Percentiles rank a stretch among this genome's conserved stretches.
Conservation (phyloP, 2,329 filamentous ascomycete genomes). For the Cordyceps militaris region DNA sequence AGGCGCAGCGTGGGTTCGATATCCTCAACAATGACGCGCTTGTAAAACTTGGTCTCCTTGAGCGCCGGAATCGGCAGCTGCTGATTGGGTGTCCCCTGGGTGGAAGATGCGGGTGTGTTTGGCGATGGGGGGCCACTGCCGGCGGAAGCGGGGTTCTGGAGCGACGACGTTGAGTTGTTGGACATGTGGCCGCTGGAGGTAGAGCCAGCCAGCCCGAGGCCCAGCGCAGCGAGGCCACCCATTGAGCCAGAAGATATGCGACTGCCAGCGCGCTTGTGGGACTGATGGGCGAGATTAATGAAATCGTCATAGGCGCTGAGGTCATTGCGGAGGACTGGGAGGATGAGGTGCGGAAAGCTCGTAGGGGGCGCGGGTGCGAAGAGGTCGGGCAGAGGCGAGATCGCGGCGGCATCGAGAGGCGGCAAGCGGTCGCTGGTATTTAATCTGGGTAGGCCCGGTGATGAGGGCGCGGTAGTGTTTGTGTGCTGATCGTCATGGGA, state of each 20-base stretch:
- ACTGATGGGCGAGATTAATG: constrained; percentile 62
- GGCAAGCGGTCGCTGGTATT: constrained; percentile 43
- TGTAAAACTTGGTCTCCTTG: constrained; percentile 92
- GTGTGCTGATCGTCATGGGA: constrained; percentile 65
- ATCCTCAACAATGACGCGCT: constrained; percentile 79
- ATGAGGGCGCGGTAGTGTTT: constrained; percentile 70
- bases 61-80: constrained; percentile 49
- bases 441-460: constrained; percentile 66
- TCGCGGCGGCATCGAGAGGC: constrained; percentile 25
- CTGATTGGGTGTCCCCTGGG: constrained; percentile 34
- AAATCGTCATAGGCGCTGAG: constrained; percentile 80
- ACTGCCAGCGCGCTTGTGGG: constrained; percentile 53
- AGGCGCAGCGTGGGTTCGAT: constrained; percentile 90
- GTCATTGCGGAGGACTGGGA: constrained; percentile 77
- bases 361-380: constrained; percentile 51
- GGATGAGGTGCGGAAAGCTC: constrained; percentile 76
- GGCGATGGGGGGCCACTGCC: constrained; percentile 52
- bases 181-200: constrained; percentile 43
- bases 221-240: constrained; percentile 40
- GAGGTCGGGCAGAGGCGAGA: constrained; percentile 35
- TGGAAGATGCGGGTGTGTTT: constrained; percentile 46
- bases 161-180: constrained; percentile 54
- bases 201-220: constrained; percentile 39
- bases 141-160: constrained; percentile 39
- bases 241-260: constrained; percentile 65